Evolutionary conservation across 1,139 yeast species (phyloP), one percentile per base, ranked within the genome.

Genomic region (Petasospora rhodanensis): DNA sequence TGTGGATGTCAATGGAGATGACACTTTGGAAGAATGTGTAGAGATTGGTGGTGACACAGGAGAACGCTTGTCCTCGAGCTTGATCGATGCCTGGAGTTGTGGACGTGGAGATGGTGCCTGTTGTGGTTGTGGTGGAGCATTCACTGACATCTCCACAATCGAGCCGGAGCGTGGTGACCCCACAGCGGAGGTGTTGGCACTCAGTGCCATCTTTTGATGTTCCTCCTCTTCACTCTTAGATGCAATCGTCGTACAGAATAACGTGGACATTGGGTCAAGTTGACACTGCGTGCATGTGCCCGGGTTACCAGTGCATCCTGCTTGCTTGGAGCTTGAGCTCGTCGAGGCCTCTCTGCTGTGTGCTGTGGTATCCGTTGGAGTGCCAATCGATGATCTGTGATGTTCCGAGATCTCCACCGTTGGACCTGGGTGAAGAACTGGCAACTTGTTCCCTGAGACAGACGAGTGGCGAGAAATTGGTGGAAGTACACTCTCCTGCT

Each of bases 231-330:
- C 52, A 62, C 70, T 29, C 46, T 69, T 70, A 36, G 72, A 71
- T 6, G 95, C 94, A 25, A 85, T 77, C 0, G 95, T 82, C 1
- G 93, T 78, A 61, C 96, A 86, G 61, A 86, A 86, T 24, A 85
- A 62, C 1, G 94, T 84, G 5, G 91, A 81, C 87, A 85, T 78
- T 25, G 95, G 95, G 55, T 86, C 95, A 38, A 67, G 58, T 51
- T 80, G 93, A 59, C 96, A 87, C 59, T 82, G 93, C 14, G 63
- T 61, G 56, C 96, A 87, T 7, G 87, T 77, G 6, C 95, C 96
- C 12, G 96, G 95, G 49, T 82, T 76, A 1, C 94, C 95, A 0
- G 91, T 80, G 56, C 94, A 84, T n/a, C 76, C 81, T 7, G 37
- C 14, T n/a, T 33, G 32, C 19, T 26, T 28, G 18, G 32, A 28